Percentiles rank a stretch among this genome's conserved stretches.
Evolutionary conservation across 345 rosid species (phyloP).

Genomic region (Dipteronia sinensis): DNA sequence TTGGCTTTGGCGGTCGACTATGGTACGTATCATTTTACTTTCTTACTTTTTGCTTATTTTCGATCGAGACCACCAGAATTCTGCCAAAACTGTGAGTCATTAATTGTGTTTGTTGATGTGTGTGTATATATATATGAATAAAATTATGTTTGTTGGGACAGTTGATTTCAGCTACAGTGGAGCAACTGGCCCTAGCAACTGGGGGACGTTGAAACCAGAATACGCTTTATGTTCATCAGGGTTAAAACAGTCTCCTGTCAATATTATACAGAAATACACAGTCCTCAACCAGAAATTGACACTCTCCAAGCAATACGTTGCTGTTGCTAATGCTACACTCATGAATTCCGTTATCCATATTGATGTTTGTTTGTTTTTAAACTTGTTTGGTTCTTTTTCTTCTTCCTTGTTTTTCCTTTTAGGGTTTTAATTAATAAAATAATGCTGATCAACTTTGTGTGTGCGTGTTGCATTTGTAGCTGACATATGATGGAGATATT

Average conservation of each 20-base stretch:
- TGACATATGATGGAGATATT: conserved; percentile 28
- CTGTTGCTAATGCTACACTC: conserved; percentile 54
- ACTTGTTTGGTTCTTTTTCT: too few relatives aligned
- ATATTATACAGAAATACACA: conserved; percentile 37
- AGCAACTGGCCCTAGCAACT: conserved; percentile 41
- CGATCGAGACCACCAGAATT: too few relatives aligned
- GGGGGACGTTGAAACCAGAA: conserved; percentile 54
- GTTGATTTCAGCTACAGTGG: conserved; percentile 45
- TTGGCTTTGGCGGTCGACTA: conserved; percentile 17
- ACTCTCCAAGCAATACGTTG: conserved; percentile 41
- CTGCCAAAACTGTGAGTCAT: too few relatives aligned
- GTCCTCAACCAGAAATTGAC: conserved; percentile 27
- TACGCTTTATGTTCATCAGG: conserved; percentile 52
- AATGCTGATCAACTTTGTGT: background rate
- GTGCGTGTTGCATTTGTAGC: conserved; percentile 26
- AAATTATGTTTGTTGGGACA: background rate
- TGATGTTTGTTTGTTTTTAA: conserved; percentile 29
- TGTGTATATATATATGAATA: background rate
- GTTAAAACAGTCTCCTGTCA: conserved; percentile 65
- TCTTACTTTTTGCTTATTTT: background rate
- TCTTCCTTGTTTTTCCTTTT: background rate
- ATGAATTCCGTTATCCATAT: conserved; percentile 41
- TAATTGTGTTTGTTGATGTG: background rate
- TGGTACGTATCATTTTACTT: background rate
- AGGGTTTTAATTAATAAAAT: background rate